phyloP scores from a whole-genome alignment of 768 basidiomycete species.

The Collybia sordida region DNA sequence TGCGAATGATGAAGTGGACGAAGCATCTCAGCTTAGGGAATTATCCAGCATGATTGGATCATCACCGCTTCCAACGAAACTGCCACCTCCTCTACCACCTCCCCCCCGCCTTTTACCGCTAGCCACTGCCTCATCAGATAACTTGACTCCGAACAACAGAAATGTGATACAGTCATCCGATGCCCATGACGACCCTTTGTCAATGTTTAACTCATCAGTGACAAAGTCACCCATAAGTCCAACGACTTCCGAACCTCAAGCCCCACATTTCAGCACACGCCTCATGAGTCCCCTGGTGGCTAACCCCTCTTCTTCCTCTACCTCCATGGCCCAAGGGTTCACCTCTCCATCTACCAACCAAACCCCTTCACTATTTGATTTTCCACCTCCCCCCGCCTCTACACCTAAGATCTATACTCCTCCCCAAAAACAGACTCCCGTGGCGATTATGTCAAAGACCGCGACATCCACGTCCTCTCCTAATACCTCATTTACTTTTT shows the following conservation, averaged over 20 bases:
- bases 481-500: slow-evolving; percentile 15
- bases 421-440: slow-evolving; percentile 16
- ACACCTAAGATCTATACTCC: slow-evolving; percentile 10
- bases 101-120: slow-evolving; percentile 25
- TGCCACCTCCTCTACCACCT: slow-evolving; percentile 48
- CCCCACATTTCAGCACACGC: slow-evolving; percentile 1
- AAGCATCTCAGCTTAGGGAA: slow-evolving; percentile 30
- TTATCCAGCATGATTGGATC: slow-evolving; percentile 43
- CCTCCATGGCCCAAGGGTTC: neutral
- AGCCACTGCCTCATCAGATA: slow-evolving; percentile 1
- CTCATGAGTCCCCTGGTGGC: neutral
- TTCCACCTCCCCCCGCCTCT: slow-evolving; percentile 7
- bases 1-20: slow-evolving; percentile 39
- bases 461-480: slow-evolving; percentile 17
- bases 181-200: slow-evolving; percentile 24
- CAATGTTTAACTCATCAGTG: slow-evolving; percentile 22
- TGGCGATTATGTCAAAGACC: slow-evolving; percentile 31
- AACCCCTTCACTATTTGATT: neutral
- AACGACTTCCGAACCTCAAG: slow-evolving; percentile 9
- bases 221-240: slow-evolving; percentile 5
- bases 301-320: neutral
- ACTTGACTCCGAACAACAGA: too few relatives aligned
- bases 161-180: neutral
- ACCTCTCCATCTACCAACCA: neutral
- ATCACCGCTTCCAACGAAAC: slow-evolving; percentile 35